Conservation (phyloP, 305 asterid species). For the Lippia alba region DNA sequence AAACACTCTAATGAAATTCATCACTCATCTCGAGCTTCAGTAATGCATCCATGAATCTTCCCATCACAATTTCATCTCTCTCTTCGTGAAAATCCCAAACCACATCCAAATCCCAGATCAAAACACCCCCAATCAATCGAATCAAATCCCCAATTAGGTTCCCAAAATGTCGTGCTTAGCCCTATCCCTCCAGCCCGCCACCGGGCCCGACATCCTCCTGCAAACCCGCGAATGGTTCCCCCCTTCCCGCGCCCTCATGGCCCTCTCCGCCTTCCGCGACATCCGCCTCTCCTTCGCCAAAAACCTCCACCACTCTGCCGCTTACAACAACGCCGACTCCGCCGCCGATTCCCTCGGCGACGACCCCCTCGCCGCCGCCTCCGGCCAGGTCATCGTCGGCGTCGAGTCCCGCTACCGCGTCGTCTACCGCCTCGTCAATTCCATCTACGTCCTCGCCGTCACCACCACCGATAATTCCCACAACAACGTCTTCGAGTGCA, state of each 20-base stretch:
- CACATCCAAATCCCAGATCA: slow-evolving; percentile 28
- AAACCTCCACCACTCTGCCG: slow-evolving; percentile 39
- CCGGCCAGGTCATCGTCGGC: slow-evolving; percentile 89
- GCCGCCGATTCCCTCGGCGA: slow-evolving; percentile 69
- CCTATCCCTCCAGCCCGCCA: slow-evolving; percentile 81
- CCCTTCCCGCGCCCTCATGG: slow-evolving; percentile 89
- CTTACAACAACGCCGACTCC: slow-evolving; percentile 43
- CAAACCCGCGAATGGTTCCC: slow-evolving; percentile 98
- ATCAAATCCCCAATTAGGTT: neutral
- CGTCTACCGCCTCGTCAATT: slow-evolving; percentile 81
- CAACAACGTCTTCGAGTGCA: slow-evolving; percentile 86
- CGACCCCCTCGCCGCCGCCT: slow-evolving; percentile 87
- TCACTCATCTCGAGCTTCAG: slow-evolving; percentile 29
- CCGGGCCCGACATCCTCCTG: slow-evolving; percentile 80
- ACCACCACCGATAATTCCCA: slow-evolving; percentile 68
- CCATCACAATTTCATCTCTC: neutral
- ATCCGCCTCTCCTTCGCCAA: slow-evolving; percentile 77
- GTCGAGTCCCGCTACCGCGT: slow-evolving; percentile 78
- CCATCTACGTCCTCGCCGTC: slow-evolving; percentile 71
- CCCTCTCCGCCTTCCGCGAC: slow-evolving; percentile 81
- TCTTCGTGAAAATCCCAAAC: slow-evolving; percentile 3
- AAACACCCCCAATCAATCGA: slow-evolving; percentile 15
- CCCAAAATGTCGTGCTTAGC: slow-evolving; percentile 78
- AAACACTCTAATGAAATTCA: slow-evolving; percentile 10
- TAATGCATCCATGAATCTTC: neutral